Evolutionary conservation across 257 asterid species (phyloP), one percentile per base, ranked within the genome.

Genomic region (Agastache rugosa): DNA sequence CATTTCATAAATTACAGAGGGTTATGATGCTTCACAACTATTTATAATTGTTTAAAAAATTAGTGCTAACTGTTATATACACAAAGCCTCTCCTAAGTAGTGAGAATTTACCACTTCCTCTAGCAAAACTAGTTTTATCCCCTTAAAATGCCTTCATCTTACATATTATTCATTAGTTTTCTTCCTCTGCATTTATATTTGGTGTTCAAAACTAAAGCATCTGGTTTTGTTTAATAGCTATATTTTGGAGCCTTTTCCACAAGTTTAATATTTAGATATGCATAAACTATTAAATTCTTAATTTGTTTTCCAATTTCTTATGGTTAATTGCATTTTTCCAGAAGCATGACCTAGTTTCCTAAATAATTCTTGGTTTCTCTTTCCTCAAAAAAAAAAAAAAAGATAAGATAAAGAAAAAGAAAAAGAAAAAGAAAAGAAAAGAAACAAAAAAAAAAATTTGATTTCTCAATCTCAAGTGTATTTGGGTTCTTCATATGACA

Each of bases 261-360:
- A 51, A 29, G 17, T 56, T 63, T 31, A 55, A 20, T 20, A 20
- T 23, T 69, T 63, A 11, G 29, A 20, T 34, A 27, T 14, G 44
- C 22, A 15, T 16, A 54, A 42, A 56, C 10, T 55, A 56, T 45
- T 37, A 39, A 31, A 31, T 31, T 39, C 44, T 39, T 12, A 39
- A 11, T 12, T 44, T 19, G 41, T 15, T n/a, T 50, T 27, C 6
- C 8, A 39, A 16, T 27, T 54, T 23, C 17, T 23, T 7, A 19
- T 17, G 3, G 11, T 11, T 39, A 59, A 60, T 34, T 69, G 14
- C 35, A 17, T 1, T 27, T 55, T 44, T 59, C 35, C 34, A 25
- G 55, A 27, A 34, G 60, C 16, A 73, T 50, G 42, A 72, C 47
- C 37, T 56, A 58, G 63, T 69, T 50, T 35, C 59, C 61, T 63